A percentile compares a stretch with the other conserved stretches of the same genome.
phyloP scores from a whole-genome alignment of 371 early-diverging fungal species.

The Ecytonucleospora hepatopenaei region DNA sequence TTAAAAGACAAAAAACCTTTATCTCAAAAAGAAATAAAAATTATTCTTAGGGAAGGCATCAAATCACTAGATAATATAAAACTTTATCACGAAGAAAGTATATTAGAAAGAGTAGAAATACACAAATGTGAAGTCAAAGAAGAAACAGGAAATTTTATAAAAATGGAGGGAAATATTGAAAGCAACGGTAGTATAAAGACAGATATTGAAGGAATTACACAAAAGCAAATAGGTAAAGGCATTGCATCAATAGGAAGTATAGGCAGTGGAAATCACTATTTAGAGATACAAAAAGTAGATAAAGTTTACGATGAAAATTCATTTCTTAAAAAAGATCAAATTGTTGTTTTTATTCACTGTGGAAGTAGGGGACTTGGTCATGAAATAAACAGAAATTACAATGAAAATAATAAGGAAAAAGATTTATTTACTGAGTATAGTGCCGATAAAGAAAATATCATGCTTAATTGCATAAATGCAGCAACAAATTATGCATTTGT shows the following conservation, averaged over 20 bases:
- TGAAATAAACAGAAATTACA: conserved; percentile 24
- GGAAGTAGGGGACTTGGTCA: conserved; percentile 56
- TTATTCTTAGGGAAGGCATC: conserved; percentile 35
- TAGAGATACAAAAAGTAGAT: conserved; percentile 54
- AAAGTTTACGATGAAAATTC: conserved; percentile 45
- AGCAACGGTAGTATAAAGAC: conserved; percentile 36
- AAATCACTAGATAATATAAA: conserved; percentile 20
- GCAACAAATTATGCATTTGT: conserved; percentile 57
- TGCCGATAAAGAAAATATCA: conserved; percentile 35
- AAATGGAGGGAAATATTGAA: conserved; percentile 44
- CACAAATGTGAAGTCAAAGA: conserved; percentile 12
- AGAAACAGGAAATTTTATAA: too few species aligned
- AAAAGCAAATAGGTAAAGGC: conserved; percentile 46
- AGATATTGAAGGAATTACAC: conserved; percentile 26
- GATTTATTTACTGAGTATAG: conserved; percentile 4
- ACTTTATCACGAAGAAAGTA: background rate
- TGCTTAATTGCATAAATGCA: conserved; percentile 36
- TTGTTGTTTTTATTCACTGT: conserved; percentile 52
- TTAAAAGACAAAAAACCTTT: background rate
- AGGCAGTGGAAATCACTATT: conserved; percentile 57
- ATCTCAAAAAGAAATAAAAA: conserved; percentile 4
- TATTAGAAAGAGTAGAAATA: background rate
- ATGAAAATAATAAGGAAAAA: background rate
- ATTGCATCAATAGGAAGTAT: conserved; percentile 48
- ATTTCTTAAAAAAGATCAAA: conserved; percentile 24